Conservation (phyloP, 1,284 basidiomycete species). For the Xerocomus minutiporus region DNA sequence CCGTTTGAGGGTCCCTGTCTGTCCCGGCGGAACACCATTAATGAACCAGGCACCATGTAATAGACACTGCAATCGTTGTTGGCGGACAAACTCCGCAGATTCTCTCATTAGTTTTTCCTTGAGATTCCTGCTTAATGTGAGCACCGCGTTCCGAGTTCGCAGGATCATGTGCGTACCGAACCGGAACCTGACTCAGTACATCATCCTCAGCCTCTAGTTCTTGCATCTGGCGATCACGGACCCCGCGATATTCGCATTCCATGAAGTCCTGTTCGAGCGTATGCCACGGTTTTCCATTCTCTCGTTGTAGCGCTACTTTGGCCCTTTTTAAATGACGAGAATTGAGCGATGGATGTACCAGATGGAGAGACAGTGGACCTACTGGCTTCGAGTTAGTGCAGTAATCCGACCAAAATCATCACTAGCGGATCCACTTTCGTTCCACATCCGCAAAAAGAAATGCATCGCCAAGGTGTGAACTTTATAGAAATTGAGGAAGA, state of each 20-base stretch:
- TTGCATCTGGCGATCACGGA: conserved; percentile 91
- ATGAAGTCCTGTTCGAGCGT: conserved; percentile 84
- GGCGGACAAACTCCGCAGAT: conserved; percentile 87
- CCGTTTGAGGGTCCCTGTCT: conserved; percentile 45
- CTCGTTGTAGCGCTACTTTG: conserved; percentile 72
- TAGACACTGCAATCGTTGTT: conserved; percentile 86
- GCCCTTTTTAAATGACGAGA: conserved; percentile 43
- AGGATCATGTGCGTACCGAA: conserved; percentile 53
- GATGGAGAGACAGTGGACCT: conserved; percentile 32
- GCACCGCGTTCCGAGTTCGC: conserved; percentile 3
- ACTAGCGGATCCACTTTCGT: conserved; percentile 79
- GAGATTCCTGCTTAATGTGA: conserved; percentile 58
- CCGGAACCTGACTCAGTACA: conserved; percentile 76
- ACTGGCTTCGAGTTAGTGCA: conserved; percentile 85
- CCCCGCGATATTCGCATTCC: conserved; percentile 80
- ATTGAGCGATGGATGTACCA: conserved; percentile 9
- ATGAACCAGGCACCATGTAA: conserved; percentile 91
- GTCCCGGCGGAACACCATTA: conserved; percentile 58
- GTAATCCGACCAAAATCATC: conserved; percentile 81
- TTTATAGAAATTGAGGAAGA: conserved; percentile 83
- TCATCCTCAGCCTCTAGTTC: conserved; percentile 92
- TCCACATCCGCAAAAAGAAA: conserved; percentile 96
- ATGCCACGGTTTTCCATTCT: conserved; percentile 79
- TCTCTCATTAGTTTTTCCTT: conserved; percentile 86
- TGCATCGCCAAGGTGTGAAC: conserved; percentile 81